Evolutionary conservation across 202 grass and related monocot species (phyloP), one percentile per base, ranked within the genome.

Genomic region (Saccharum hybrid): DNA sequence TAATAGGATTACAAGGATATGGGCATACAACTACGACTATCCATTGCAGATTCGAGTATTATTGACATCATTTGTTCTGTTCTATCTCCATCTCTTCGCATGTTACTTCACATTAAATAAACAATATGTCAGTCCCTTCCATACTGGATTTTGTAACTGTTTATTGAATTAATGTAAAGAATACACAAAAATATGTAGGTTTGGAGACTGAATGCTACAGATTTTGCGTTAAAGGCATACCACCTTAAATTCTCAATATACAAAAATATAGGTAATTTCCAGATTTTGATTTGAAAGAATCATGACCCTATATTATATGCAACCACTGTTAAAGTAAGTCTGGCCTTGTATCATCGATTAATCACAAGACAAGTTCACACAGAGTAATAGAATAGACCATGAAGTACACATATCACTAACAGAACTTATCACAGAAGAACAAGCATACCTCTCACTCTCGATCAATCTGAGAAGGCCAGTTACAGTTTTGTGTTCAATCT

Each of bases 381-480:
- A 82, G 19, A 10, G 11, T 37, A 71, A 46, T 34, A 54, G 30
- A 74, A 18, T 28, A 21, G 10, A 76, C 14, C 33, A 57, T 23
- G 34, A 18, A 8, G 8, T n/a, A 21, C 33, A 68, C n/a, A 66
- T 14, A 63, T 38, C 8, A 75, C 5, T 41, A 33, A 83, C 23
- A 67, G 63, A 81, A 84, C 14, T 74, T 36, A 66, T 75, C 31
- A 71, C 43, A 74, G 31, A 76, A 49, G 31, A 67, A 39, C 23
- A 43, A 16, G 37, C 73, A 82, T 92, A 99, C 97, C 97, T 99
- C 84, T 99, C 97, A 65, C 88, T 89, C 80, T 99, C 97, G 75
- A 99, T 99, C 86, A 99, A 88, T 78, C 97, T 96, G 83, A 99
- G 82, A 88, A 94, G 91, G 63, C 91, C 91, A 69, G 91, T 99